A percentile compares a stretch with the other conserved stretches of the same genome.
Conservation (phyloP, 2,329 filamentous ascomycete genomes). For the Aureobasidium mangrovei region DNA sequence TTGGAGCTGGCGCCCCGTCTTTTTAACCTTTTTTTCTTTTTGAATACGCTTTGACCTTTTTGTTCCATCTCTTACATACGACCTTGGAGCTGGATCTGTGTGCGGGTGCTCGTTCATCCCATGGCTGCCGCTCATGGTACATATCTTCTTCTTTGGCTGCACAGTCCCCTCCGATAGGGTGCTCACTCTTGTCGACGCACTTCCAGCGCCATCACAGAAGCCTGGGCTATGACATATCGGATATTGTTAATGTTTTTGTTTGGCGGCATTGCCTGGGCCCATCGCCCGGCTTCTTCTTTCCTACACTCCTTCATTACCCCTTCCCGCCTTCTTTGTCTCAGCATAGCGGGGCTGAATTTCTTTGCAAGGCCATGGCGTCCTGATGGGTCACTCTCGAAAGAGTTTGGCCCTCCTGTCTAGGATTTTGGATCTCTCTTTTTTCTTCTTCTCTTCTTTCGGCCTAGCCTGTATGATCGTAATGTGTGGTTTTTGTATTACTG, state of each 20-base stretch:
- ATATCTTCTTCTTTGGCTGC: constrained; percentile 1
- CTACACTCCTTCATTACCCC: constrained; percentile 2
- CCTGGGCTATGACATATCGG: constrained; percentile 2
- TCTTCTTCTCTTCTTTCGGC: constrained; percentile 1
- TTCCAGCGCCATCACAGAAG: background rate
- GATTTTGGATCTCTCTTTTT: background rate
- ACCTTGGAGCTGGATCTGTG: constrained; percentile 8
- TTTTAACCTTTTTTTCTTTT: background rate
- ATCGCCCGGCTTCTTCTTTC: background rate
- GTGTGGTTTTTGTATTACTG: constrained; percentile 16
- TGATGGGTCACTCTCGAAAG: background rate
- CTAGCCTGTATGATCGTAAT: background rate
- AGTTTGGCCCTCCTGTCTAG: background rate
- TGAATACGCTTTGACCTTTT: constrained; percentile 1
- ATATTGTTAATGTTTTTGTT: constrained; percentile 14
- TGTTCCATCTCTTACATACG: background rate
- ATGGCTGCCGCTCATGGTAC: constrained; percentile 13
- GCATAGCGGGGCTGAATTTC: constrained; percentile 12
- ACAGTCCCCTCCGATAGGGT: background rate
- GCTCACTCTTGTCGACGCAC: background rate
- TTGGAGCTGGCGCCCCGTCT: background rate
- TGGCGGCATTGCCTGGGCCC: background rate
- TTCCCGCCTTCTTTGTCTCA: constrained; percentile 8
- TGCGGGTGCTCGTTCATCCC: constrained; percentile 4
- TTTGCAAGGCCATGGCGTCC: background rate